Base-by-base conservation (phyloP, 352 stramenopile species). In the Pythium coloratum region DNA sequence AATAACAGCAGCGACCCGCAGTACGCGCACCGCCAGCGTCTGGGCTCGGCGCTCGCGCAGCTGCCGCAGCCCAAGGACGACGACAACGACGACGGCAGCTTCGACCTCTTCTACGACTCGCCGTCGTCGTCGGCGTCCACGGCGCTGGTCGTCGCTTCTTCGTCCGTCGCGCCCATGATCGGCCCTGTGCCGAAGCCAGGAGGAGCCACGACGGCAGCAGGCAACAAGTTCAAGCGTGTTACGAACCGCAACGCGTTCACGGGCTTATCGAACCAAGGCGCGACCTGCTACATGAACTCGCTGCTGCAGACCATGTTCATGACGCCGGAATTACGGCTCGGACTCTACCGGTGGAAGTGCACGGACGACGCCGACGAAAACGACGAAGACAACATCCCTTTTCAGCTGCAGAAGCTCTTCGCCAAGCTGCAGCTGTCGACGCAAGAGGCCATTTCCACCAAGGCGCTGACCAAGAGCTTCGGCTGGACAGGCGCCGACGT, bases 201-300 rank as follows among this genome's bases (percentile, higher is more conserved):
- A 46, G 54, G 3, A 20, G 36, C 42, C 38, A 30, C 33, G n/a
- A 30, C 28, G 28, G 28, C 28, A 30, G 58, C 20, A 40, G 58
- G 62, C 46, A 60, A n/a, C 63, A 60, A 50, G n/a, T 33, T 55
- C 32, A 55, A 61, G 44, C 47, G 61, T 3, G 46, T 59, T 26
- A 18, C 30, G 26, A 50, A 9, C 2, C 69, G 69, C 33, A 91
- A 86, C 55, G 64, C 62, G 34, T 95, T 88, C 71, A 91, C 83
- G 42, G 91, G 91, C 0, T 73, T 97, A 2, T 93, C 80, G 20
- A 97, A 97, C 69, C 91, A 97, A 61, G 92, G 89, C 24, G 90
- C 89, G 14, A 98, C 90, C n/a, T 98, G 92, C 74, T 98, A 98
- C 77, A 96, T 98, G 88, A 98, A 98, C 73, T 95, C 83, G 51